Evolutionary conservation across 495 filamentous ascomycete genomes (phyloP), one percentile per base, ranked within the genome.

Genomic region (Aspergillus mulundensis): DNA sequence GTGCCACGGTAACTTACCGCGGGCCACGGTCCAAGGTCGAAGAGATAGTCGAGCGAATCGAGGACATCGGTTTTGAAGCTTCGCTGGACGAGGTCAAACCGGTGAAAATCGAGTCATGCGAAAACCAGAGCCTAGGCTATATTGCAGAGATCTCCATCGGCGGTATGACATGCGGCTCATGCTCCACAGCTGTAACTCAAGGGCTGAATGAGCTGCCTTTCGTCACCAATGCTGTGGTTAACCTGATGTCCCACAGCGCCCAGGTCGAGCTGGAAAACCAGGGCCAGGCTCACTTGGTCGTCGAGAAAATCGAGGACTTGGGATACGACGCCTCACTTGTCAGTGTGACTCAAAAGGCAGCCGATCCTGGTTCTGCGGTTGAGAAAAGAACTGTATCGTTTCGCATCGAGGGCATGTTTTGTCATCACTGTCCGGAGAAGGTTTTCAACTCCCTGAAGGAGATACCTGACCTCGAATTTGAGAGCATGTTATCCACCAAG

Each of bases 161-260:
- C 21, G 90, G 90, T 14, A 94, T 96, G 89, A 94, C 87, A 6
- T 96, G 91, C 65, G 83, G 83, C 19, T 78, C 87, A 4, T 96
- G 91, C 65, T 78, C 83, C 12, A 82, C 80, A 39, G 73, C 72
- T 41, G 81, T 95, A 60, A 87, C 81, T 14, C 69, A 81, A 23
- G 83, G 81, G 6, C 60, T 96, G 32, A 74, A 86, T 52, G 79
- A 83, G 53, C 73, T 81, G 28, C 61, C 78, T 8, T 94, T 84
- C 71, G 73, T 95, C 16, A 76, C 74, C 32, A 75, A 80, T 38
- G 81, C 86, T 19, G 77, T 78, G 6, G 79, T 96, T 42, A 90
- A 87, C 63, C 71, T 93, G 0, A 74, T 95, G 51, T 78, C 84
- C 1, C 85, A 92, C 71, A 93, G 85, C 56, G 89, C 81, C 14